Conservation (phyloP, 345 rosid genomes). For the Eucalyptus pauciflora region DNA sequence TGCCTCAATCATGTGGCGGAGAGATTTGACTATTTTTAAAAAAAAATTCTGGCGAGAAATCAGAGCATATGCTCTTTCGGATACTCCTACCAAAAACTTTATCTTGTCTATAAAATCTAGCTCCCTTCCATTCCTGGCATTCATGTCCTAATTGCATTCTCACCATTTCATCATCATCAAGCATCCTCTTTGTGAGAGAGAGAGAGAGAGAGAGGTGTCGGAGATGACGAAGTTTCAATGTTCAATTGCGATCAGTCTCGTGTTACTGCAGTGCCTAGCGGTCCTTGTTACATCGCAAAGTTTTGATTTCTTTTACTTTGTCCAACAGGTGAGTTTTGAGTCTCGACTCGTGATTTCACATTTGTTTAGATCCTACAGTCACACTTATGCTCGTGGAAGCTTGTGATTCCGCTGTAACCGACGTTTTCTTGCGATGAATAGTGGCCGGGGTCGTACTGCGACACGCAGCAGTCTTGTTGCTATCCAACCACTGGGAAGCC, state of each 20-base stretch:
- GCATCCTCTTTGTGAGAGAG: neutral
- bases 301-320: constrained; percentile 95
- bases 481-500: constrained; percentile 87
- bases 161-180: neutral
- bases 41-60: no score
- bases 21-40: neutral
- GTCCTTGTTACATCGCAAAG: constrained; percentile 37
- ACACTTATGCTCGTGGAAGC: neutral
- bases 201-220: neutral
- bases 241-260: constrained; percentile 7
- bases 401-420: neutral
- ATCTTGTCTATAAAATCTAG: neutral
- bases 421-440: neutral
- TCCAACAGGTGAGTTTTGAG: constrained; percentile 51
- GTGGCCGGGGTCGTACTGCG: constrained; percentile 99
- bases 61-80: neutral
- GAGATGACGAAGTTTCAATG: constrained; percentile 12
- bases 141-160: neutral
- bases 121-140: neutral
- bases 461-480: constrained; percentile 55
- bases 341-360: no score
- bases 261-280: constrained; percentile 13
- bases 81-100: neutral
- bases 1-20: neutral
- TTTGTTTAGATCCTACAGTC: neutral